Evolutionary conservation across 306 rosid genomes (phyloP).

Genomic region (Datisca glomerata): DNA sequence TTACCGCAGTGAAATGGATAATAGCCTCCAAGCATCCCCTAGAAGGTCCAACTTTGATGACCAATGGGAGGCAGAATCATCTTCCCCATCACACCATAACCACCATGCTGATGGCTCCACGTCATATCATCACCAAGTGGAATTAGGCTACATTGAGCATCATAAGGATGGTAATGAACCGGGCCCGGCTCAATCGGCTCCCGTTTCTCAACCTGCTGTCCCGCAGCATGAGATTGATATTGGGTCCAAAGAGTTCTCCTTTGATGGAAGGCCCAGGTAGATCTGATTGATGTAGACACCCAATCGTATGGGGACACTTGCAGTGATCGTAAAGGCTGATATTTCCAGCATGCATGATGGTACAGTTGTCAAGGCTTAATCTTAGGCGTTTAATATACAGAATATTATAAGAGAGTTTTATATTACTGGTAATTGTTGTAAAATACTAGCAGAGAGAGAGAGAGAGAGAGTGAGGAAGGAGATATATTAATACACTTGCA

Average conservation of each 20-base stretch:
- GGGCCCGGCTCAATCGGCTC: neutral
- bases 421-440: too few species aligned
- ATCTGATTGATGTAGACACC: too few species aligned
- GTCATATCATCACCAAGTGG: constrained; percentile 16
- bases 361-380: too few species aligned
- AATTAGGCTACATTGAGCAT: constrained; percentile 3
- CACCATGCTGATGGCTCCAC: constrained; percentile 1
- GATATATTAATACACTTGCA: too few species aligned
- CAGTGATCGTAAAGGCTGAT: too few species aligned
- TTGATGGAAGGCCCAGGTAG: too few species aligned
- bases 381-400: too few species aligned
- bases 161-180: neutral
- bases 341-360: too few species aligned
- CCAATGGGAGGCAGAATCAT: constrained; percentile 27
- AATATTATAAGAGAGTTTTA: too few species aligned
- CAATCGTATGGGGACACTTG: too few species aligned
- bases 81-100: constrained; percentile 27
- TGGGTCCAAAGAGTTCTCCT: constrained; percentile 3
- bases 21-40: constrained; percentile 36
- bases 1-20: constrained; percentile 37
- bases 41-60: constrained; percentile 15
- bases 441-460: too few species aligned
- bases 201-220: neutral
- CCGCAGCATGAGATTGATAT: neutral
- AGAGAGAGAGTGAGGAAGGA: too few species aligned